A percentile compares a stretch with the other conserved stretches of the same genome.
Conservation (phyloP, 176 grass and related monocot genomes). For the Musa acuminata region DNA sequence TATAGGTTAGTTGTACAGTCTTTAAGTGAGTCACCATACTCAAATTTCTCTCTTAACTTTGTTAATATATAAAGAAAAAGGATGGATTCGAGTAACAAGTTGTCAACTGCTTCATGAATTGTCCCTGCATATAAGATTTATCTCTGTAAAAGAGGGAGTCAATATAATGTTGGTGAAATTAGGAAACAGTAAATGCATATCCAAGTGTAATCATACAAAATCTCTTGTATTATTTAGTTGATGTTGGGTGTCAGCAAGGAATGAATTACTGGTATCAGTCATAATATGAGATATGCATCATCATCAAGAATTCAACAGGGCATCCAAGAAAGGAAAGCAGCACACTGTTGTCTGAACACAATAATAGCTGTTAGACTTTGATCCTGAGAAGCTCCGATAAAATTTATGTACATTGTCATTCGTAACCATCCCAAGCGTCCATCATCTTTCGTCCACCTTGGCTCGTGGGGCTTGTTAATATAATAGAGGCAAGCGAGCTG, state of each 20-base stretch:
- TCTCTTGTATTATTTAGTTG: neutral
- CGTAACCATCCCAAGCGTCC: neutral
- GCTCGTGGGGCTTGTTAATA: neutral
- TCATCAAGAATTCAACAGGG: neutral
- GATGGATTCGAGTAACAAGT: too few relatives aligned
- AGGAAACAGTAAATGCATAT: neutral
- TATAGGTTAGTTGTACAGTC: neutral
- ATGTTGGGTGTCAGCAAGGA: neutral
- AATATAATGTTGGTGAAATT: neutral
- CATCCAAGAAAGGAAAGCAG: neutral
- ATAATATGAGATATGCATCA: neutral
- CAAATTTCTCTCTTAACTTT: neutral
- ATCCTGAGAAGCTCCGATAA: neutral
- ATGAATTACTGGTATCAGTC: neutral
- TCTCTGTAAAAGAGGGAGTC: neutral
- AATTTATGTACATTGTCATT: neutral
- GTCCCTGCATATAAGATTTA: neutral
- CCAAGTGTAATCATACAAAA: neutral
- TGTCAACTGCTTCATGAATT: too few relatives aligned
- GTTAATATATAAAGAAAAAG: neutral
- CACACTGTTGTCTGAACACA: neutral
- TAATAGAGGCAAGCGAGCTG: neutral
- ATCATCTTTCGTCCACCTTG: neutral
- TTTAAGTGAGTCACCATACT: neutral
- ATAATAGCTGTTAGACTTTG: too few relatives aligned